These are phyloP conservation scores for Lotmaria passim DNA, from an alignment of 208 protist genomes.

Conservation along the genomic window DNA sequence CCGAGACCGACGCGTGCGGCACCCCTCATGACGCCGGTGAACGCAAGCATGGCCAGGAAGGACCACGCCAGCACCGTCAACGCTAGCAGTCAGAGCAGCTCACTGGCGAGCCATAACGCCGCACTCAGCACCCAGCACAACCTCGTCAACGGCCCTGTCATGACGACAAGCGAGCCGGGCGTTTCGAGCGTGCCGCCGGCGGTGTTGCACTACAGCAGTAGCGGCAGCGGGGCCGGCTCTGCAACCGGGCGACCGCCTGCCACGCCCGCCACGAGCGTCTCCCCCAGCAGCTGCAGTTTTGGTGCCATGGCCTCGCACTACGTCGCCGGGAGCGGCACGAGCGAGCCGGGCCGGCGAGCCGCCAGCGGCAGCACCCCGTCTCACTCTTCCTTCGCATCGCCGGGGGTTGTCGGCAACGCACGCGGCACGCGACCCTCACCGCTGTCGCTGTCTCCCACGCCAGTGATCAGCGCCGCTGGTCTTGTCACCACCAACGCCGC, in stretches of 20 bases:
- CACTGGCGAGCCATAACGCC: constrained; percentile 12
- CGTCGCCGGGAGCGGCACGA: neutral
- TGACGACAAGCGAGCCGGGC: constrained; percentile 5
- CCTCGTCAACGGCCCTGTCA: neutral
- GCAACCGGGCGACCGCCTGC: neutral
- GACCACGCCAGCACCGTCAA: neutral
- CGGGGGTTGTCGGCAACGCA: neutral
- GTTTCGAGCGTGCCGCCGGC: neutral
- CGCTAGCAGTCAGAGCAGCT: constrained; percentile 17
- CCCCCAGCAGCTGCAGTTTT: constrained; percentile 7
- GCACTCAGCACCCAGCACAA: neutral
- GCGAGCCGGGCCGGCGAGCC: neutral
- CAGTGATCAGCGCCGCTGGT: neutral
- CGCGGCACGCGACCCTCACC: constrained; percentile 7
- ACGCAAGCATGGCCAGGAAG: neutral
- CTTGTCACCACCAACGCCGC: neutral
- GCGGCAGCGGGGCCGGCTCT: neutral
- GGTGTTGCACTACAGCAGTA: neutral
- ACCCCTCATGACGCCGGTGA: constrained; percentile 9
- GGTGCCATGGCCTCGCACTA: neutral
- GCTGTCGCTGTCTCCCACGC: constrained; percentile 12
- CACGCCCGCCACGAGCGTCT: neutral
- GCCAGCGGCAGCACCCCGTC: constrained; percentile 2
- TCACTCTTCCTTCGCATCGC: constrained; percentile 12
- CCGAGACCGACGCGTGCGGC: neutral